Conservation (phyloP, 2,329 filamentous ascomycete genomes). For the Fusarium camptoceras region DNA sequence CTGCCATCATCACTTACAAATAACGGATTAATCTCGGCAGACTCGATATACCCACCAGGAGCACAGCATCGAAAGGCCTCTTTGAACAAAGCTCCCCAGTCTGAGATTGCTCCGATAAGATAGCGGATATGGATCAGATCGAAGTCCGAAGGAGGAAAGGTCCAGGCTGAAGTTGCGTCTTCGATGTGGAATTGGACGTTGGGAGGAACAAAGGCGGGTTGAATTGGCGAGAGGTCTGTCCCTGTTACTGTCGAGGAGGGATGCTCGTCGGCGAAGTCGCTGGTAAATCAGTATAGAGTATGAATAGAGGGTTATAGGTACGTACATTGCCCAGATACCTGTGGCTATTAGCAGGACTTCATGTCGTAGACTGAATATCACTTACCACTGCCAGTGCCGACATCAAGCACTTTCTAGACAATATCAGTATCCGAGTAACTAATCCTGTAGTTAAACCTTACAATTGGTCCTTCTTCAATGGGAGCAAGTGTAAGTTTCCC, state of each 20-base stretch:
- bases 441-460: too few species aligned
- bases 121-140: conserved; percentile 21
- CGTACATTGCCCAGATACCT: conserved; percentile 8
- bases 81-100: not conserved
- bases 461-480: not conserved
- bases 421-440: too few species aligned
- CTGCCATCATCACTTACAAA: conserved; percentile 5
- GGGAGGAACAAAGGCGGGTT: conserved; percentile 1
- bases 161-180: conserved; percentile 7
- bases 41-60: not conserved
- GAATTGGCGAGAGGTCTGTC: conserved; percentile 12
- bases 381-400: not conserved
- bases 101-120: not conserved
- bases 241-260: not conserved
- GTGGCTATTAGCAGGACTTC: not conserved
- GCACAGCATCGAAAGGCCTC: not conserved
- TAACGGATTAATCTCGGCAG: not conserved
- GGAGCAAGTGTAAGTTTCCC: not conserved
- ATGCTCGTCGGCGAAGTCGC: conserved; percentile 10
- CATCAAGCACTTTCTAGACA: not conserved
- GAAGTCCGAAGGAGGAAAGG: not conserved
- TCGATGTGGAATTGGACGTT: conserved; percentile 15
- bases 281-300: not conserved
- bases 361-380: not conserved
- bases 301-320: accelerated